Conservation (phyloP, 208 protist genomes). For the Strigomonas culicis region DNA sequence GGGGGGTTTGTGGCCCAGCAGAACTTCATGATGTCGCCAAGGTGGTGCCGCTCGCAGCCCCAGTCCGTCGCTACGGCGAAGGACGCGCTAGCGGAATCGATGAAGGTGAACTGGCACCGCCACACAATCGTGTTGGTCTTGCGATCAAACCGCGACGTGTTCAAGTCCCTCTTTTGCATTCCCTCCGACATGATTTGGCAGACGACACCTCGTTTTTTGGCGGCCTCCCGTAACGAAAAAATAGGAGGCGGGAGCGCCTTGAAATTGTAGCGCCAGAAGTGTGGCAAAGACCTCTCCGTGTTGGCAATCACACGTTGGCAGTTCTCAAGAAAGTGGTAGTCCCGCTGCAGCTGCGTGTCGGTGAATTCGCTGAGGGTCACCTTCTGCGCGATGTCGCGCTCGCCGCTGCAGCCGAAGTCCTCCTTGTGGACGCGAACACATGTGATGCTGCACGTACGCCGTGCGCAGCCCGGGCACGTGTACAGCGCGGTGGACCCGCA, state of each 20-base stretch:
- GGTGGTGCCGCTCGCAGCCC: conserved; percentile 69
- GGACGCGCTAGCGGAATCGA: not conserved
- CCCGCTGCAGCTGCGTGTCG: conserved; percentile 65
- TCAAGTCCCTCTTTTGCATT: conserved; percentile 74
- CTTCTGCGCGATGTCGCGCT: conserved; percentile 48
- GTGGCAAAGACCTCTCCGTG: conserved; percentile 57
- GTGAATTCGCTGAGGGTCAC: conserved; percentile 67
- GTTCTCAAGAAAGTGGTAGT: conserved; percentile 81
- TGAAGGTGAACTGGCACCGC: conserved; percentile 79
- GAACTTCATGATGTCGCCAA: conserved; percentile 66
- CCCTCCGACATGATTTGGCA: conserved; percentile 88
- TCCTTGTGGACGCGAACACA: conserved; percentile 78
- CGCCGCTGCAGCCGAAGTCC: conserved; percentile 56
- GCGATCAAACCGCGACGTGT: conserved; percentile 73
- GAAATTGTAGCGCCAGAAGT: conserved; percentile 54
- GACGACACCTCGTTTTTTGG: conserved; percentile 72
- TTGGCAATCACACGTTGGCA: conserved; percentile 65
- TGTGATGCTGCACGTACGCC: conserved; percentile 67
- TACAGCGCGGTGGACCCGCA: conserved; percentile 54
- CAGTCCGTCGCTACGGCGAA: conserved; percentile 68
- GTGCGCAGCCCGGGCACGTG: conserved; percentile 72
- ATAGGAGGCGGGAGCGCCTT: conserved; percentile 62
- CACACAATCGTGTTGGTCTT: conserved; percentile 76
- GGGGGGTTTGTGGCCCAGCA: conserved; percentile 72
- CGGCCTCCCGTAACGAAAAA: conserved; percentile 71